Base-by-base conservation (phyloP, 495 filamentous ascomycete species). In the Neurospora africana region DNA sequence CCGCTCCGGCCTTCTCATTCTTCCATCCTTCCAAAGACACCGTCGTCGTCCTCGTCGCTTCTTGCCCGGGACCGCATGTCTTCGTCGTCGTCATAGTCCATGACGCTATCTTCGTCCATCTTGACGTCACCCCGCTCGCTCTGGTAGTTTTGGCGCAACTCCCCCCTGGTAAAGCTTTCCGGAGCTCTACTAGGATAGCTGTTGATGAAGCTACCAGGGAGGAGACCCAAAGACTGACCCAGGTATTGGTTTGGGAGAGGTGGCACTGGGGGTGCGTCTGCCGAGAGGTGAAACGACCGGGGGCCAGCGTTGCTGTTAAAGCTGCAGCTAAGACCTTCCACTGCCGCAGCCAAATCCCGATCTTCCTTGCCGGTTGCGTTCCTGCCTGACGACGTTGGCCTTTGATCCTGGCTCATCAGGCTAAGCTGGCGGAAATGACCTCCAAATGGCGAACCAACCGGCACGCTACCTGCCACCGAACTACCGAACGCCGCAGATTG, bases 1-100 rank as follows among this genome's bases (percentile, higher is more conserved):
- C 27, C 27, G 53, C 53, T 65, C 33, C 27, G 53, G 15, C 47
- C 30, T 83, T 86, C 39, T 78, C 69, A 97, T 81, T 95, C 93
- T 79, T 99, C 95, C 95, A 98, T 98, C 72, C 88, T 89, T 30
- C 95, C 95, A 84, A 99, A 99, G 69, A 99, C 83, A 72, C 93
- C 94, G 73, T 97, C 95, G 70, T 98, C 95, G 68, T 97, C 94
- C 75, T 98, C 95, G 77, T 96, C 93, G 74, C 88, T 89, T 36
- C 89, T 88, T 10, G 85, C 86, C 21, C 87, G 84, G 53, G 83
- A 85, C 41, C 84, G 86, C 75, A 84, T 86, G 71, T 93, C 89
- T 73, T 90, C 91, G 43, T 95, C 92, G 72, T 97, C 93, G 69
- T 96, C 92, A 65, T 65, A 65, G 71, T 91, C 91, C 74, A 89